Base-by-base conservation (phyloP, 169 alveolate genomes). In the Amoebophrya sp. region DNA sequence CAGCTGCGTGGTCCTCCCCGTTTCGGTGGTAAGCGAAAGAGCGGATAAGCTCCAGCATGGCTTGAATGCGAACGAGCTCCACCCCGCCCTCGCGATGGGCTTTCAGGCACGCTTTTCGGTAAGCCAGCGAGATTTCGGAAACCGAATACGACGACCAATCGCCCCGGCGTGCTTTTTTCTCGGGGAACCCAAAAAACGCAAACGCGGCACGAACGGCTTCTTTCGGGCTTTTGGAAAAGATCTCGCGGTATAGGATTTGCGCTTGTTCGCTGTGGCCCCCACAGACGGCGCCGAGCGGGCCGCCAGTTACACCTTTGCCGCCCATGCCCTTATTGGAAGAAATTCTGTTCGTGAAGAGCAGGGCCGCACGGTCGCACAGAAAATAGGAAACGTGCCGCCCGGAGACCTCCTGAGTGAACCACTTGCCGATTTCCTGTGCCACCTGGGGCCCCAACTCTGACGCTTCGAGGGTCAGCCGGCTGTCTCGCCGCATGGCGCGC, bases 251-350 rank as follows among this genome's bases (percentile, higher is more conserved):
- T 25, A 66, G 35, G 18, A 66, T 66, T 25, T 66, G 12, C 35
- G 83, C 83, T 25, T 66, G 83, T 0, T 66, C 83, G 10, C 32
- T 66, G 83, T 66, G 83, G 12, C 83, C 83, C 32, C 83, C 83
- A n/a, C 83, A 66, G 83, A 66, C 83, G 2, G 83, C 83, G 35
- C 83, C 83, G 35, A 66, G 32, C 35, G 83, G 83, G 32, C 83
- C 83, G 83, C 83, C 83, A 25, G 83, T 66, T 2, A 66, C 83
- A 25, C 83, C 83, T 66, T 66, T 66, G 29, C 83, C 83, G 35
- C 32, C 83, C 35, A 1, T 25, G 29, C 35, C 12, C 35, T 0
- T 66, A n/a, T n/a, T n/a, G n/a, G n/a, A n/a, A n/a, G n/a, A n/a
- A 3, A 7, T 2, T 0, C 35, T 0, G 83, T 66, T 18, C 10